A percentile compares a stretch with the other conserved stretches of the same genome.
phyloP scores from a whole-genome alignment of 1,139 yeast genomes.

The Geotrichum histeridarum region DNA sequence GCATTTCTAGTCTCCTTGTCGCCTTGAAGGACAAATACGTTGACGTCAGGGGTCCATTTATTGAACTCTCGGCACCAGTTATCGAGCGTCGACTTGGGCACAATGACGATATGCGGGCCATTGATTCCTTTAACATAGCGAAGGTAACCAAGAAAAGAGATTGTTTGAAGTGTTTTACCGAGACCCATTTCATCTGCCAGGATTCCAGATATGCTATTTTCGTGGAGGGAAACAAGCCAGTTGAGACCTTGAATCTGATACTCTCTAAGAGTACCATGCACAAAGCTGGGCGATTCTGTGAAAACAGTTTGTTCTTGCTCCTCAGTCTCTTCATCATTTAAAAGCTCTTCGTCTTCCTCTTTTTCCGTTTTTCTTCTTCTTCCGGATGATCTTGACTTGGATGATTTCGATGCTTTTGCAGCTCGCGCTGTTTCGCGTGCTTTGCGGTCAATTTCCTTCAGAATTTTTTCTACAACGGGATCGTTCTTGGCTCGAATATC shows the following conservation, averaged over 20 bases:
- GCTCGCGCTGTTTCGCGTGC: conserved; percentile 28
- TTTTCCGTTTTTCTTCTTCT: conserved; percentile 65
- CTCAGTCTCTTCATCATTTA: conserved; percentile 65
- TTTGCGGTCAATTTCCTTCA: conserved; percentile 50
- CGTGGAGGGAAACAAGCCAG: conserved; percentile 80
- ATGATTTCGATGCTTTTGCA: conserved; percentile 12
- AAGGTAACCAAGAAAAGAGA: conserved; percentile 68
- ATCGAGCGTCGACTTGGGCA: conserved; percentile 90
- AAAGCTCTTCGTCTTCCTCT: conserved; percentile 86
- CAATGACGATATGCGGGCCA: conserved; percentile 89
- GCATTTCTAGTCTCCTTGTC: conserved; percentile 68
- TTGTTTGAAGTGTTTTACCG: conserved; percentile 60
- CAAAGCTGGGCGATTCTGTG: conserved; percentile 73
- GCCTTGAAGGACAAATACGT: conserved; percentile 80
- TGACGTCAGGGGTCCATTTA: conserved; percentile 95
- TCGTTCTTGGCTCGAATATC: conserved; percentile 78
- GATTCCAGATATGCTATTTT: conserved; percentile 80
- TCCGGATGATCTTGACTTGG: conserved; percentile 28
- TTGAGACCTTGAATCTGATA: conserved; percentile 91
- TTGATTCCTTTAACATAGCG: conserved; percentile 67
- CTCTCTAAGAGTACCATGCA: conserved; percentile 54
- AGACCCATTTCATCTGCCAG: conserved; percentile 98
- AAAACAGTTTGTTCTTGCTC: conserved; percentile 49
- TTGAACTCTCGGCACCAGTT: conserved; percentile 94
- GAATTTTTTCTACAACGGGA: conserved; percentile 56